Evolutionary conservation across 1,284 basidiomycete genomes (phyloP), one percentile per base, ranked within the genome.

Genomic region (Ceratobasidium sp.): DNA sequence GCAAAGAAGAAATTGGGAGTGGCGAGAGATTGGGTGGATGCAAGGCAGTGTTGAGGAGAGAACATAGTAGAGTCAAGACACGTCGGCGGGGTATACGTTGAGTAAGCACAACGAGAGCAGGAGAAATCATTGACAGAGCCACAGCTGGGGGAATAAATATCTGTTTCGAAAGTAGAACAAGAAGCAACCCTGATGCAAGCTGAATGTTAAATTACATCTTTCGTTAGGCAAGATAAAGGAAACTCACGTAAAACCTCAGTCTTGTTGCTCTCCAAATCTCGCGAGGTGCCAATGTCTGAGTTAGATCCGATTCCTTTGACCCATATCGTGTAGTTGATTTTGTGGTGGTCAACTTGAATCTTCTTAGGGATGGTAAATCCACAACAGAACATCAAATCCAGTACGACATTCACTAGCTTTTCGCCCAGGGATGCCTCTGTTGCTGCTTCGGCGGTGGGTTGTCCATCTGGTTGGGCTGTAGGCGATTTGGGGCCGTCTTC

Each of bases 261-360:
- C 81, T 92, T 94, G 83, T 96, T 95, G 62, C 83, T 85, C 79
- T 96, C 94, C 73, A 89, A 89, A 52, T 88, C 83, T 46, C 88
- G 83, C 69, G 83, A 87, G 9, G 89, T 87, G 0, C 92, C 91
- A 1, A 89, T 85, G 77, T 92, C 89, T 26, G 87, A 84, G 1
- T 93, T 93, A 9, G 93, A 93, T 2, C 94, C 94, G 49, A 96
- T 87, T 6, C 94, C 94, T 79, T 91, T 94, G 83, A 96, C 94
- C 91, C 92, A 94, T 61, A 93, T 94, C 18, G 91, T 84, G 82
- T 93, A 91, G 80, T 94, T 93, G 73, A 97, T 91, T 82, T 96
- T 95, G 79, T 95, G 87, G 76, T 90, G 88, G 79, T 92, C 91
- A 47, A 90, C 88, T 78, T 92, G 89, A 46, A 94, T 85, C 79